Percentiles rank a stretch among this genome's conserved stretches.
These are phyloP conservation scores for Penstemon barbatus DNA, from an alignment of 257 asterid species.

Conservation along the genomic window DNA sequence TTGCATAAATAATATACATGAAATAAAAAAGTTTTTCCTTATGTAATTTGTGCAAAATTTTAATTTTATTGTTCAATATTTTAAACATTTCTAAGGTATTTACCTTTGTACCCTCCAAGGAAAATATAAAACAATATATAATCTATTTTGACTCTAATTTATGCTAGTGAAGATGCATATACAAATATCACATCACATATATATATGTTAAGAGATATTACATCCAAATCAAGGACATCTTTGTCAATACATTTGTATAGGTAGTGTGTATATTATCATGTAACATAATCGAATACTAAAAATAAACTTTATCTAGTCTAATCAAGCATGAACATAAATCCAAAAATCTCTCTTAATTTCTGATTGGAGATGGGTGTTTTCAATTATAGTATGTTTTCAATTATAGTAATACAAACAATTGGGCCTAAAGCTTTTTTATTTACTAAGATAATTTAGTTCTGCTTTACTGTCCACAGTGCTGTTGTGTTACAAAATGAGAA, in stretches of 20 bases:
- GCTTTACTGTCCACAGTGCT: constrained; percentile 61
- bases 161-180: neutral
- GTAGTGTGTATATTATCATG: neutral
- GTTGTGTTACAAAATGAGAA: constrained; percentile 68
- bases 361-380: neutral
- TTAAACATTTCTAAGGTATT: neutral
- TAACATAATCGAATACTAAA: constrained; percentile 2
- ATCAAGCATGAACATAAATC: neutral
- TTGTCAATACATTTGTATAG: neutral
- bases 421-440: constrained; percentile 19
- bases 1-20: neutral
- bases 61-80: neutral
- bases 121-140: too few relatives aligned
- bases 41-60: neutral
- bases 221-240: neutral
- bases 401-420: constrained; percentile 10
- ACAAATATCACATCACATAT: too few relatives aligned
- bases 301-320: neutral
- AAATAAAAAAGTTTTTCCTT: neutral
- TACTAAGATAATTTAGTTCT: constrained; percentile 27
- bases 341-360: neutral
- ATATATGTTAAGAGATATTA: neutral
- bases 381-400: constrained; percentile 12
- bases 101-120: too few relatives aligned
- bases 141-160: neutral